Conservation (phyloP, 148 eudicot genomes). For the Arctostaphylos glauca region DNA sequence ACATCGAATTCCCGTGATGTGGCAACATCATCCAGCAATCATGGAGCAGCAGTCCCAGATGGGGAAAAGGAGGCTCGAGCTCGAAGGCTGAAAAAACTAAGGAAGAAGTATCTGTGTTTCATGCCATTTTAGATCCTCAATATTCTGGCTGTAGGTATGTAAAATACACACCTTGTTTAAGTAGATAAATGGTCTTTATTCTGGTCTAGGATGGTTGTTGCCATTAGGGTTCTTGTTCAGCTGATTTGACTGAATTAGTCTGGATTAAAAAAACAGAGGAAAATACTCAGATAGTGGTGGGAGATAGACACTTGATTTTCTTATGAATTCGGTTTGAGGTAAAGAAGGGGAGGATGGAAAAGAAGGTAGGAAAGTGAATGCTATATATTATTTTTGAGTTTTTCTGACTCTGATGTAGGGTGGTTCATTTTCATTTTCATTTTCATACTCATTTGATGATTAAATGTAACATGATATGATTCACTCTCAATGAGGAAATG, state of each 20-base stretch:
- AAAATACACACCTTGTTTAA: neutral
- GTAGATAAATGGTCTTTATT: neutral
- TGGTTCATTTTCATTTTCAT: neutral
- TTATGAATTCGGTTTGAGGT: neutral
- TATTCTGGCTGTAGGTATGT: neutral
- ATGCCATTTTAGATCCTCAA: constrained; percentile 18
- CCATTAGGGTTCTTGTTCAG: neutral
- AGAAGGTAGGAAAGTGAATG: neutral
- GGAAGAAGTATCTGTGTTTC: constrained; percentile 27
- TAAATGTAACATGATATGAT: neutral
- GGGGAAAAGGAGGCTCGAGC: constrained; percentile 20
- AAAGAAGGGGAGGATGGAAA: neutral
- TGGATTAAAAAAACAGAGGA: neutral
- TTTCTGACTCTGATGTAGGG: neutral
- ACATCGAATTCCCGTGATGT: constrained; percentile 1
- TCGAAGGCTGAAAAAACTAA: constrained; percentile 19
- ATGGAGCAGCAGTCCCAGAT: constrained; percentile 1
- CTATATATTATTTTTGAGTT: neutral
- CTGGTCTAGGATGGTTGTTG: neutral
- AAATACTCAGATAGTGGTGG: neutral
- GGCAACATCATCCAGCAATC: constrained; percentile 17
- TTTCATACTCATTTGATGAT: neutral
- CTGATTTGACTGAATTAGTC: neutral
- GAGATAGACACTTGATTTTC: neutral
- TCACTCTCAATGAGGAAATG: neutral